phyloP scores from a whole-genome alignment of 179 eudicot genomes.

The Pouteria campechiana region DNA sequence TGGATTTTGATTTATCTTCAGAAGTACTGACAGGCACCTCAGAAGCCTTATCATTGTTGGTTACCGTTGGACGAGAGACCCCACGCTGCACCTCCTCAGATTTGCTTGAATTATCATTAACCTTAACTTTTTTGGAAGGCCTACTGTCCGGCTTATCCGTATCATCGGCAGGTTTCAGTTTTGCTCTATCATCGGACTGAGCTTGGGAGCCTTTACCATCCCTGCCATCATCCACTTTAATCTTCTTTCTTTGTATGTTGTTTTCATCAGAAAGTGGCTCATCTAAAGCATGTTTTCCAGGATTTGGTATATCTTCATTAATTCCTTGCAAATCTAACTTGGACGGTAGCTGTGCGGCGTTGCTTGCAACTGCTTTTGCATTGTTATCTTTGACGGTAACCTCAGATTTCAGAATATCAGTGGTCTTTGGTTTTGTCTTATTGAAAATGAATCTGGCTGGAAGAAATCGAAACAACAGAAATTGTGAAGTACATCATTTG shows the following conservation, averaged over 20 bases:
- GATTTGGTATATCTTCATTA: no score
- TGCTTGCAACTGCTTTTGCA: slow-evolving; percentile 4
- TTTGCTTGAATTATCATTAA: not conserved
- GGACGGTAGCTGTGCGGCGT: slow-evolving; percentile 4
- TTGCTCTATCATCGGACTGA: slow-evolving; percentile 1
- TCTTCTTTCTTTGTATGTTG: not conserved
- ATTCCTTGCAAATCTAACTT: slow-evolving; percentile 4
- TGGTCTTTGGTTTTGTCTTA: slow-evolving; percentile 16
- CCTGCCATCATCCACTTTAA: slow-evolving; percentile 1
- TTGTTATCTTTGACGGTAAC: slow-evolving; percentile 9
- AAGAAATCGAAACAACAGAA: slow-evolving; percentile 22
- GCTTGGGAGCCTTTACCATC: slow-evolving; percentile 4
- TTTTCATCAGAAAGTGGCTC: no score
- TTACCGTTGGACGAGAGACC: not conserved
- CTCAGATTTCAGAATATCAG: slow-evolving; percentile 8
- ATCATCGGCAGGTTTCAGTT: not conserved
- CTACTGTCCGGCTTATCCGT: slow-evolving; percentile 2
- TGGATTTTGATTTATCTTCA: slow-evolving; percentile 3
- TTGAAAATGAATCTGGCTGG: slow-evolving; percentile 56
- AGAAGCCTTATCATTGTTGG: not conserved
- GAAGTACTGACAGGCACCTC: slow-evolving; percentile 1
- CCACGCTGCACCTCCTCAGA: slow-evolving; percentile 1
- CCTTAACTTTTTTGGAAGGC: slow-evolving; percentile 2
- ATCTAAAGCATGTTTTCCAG: no score
- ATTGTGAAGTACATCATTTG: not conserved